A percentile compares a stretch with the other conserved stretches of the same genome.
These are phyloP conservation scores for Penicillium sp. DNA, from an alignment of 2,329 filamentous ascomycete genomes.

Conservation along the genomic window DNA sequence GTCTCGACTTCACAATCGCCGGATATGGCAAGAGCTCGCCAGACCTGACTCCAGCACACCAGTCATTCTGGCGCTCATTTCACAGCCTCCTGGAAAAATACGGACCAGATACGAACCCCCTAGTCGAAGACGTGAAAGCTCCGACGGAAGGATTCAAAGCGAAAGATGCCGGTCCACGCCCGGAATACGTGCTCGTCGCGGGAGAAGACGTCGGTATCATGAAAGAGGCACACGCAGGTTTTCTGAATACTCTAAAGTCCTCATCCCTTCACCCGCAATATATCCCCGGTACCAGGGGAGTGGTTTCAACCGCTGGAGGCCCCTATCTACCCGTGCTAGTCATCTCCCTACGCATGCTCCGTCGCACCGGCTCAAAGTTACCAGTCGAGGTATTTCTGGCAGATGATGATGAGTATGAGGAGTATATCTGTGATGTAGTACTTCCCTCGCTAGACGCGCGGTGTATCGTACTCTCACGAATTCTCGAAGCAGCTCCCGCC, in stretches of 20 bases:
- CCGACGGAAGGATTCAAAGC: constrained; percentile 20
- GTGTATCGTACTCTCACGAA: constrained; percentile 48
- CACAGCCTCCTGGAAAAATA: constrained; percentile 36
- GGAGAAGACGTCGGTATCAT: constrained; percentile 26
- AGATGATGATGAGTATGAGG: constrained; percentile 42
- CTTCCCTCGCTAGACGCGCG: constrained; percentile 46
- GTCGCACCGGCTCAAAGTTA: constrained; percentile 21
- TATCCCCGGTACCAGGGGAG: constrained; percentile 36
- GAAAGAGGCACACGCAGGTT: constrained; percentile 39
- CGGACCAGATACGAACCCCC: constrained; percentile 29
- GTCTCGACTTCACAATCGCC: not conserved
- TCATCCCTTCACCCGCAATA: constrained; percentile 38
- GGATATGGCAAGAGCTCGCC: not conserved
- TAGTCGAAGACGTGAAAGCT: constrained; percentile 15
- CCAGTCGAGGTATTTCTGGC: constrained; percentile 27
- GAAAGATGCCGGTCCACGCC: constrained; percentile 9
- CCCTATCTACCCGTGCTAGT: constrained; percentile 25
- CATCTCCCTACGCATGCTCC: constrained; percentile 26
- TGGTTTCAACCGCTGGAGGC: constrained; percentile 42
- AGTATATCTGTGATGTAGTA: constrained; percentile 46
- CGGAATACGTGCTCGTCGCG: constrained; percentile 12
- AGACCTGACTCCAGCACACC: constrained; percentile 17
- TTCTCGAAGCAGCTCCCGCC: constrained; percentile 36
- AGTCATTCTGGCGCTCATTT: constrained; percentile 40
- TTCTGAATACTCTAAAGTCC: constrained; percentile 35